These are phyloP conservation scores for Leishmania major DNA, from an alignment of 208 protist genomes.

Conservation along the genomic window DNA sequence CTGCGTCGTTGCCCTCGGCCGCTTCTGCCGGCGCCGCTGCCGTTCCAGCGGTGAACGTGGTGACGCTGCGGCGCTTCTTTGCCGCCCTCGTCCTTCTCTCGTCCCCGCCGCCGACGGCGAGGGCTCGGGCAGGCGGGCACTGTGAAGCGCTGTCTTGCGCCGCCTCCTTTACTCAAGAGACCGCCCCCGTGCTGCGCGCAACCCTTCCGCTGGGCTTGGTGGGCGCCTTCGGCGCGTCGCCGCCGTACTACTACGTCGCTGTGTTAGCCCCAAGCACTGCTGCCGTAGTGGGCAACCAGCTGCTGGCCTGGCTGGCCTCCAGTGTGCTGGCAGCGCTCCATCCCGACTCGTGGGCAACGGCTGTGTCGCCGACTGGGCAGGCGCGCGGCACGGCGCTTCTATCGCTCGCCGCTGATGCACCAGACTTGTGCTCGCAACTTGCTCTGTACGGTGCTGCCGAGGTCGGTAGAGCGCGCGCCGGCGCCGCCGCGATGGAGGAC, in stretches of 20 bases:
- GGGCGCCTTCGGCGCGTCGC: conserved; percentile 3
- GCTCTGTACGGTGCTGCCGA: background rate
- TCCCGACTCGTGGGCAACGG: background rate
- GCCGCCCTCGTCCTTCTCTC: conserved; percentile 14
- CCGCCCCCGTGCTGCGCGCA: background rate
- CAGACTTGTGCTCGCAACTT: background rate
- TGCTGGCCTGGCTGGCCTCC: conserved; percentile 2
- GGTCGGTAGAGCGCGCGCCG: background rate
- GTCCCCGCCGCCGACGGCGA: background rate
- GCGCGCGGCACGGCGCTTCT: background rate
- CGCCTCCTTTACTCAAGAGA: background rate
- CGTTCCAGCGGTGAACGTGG: background rate
- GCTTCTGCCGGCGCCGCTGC: background rate
- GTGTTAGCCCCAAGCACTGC: background rate
- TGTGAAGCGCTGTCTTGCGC: background rate
- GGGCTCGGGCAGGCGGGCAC: background rate
- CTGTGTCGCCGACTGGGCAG: background rate
- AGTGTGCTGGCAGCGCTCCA: conserved; percentile 5
- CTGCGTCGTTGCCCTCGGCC: background rate
- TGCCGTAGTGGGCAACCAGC: background rate
- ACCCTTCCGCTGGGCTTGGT: background rate
- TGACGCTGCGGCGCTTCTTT: conserved; percentile 18
- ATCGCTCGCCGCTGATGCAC: background rate
- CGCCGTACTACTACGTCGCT: conserved; percentile 6
- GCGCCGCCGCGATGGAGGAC: conserved; percentile 6